Evolutionary conservation across 371 early-diverging fungal genomes (phyloP).

Genomic region (Mortierella sp.): DNA sequence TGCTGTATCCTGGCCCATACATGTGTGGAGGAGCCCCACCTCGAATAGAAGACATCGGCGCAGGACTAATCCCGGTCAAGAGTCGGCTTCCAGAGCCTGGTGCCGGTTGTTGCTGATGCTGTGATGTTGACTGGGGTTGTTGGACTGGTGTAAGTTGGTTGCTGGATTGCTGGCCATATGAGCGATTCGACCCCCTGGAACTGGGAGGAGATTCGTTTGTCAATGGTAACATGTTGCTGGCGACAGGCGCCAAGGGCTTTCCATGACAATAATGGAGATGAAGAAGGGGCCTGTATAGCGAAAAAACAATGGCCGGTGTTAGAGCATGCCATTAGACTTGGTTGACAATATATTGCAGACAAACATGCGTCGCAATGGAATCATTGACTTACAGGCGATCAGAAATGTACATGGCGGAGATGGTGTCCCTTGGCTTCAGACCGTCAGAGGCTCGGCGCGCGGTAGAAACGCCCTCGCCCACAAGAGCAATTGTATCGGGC

Average conservation of each 20-base stretch:
- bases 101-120: slow-evolving; percentile 5
- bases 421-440: slow-evolving; percentile 44
- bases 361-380: background rate
- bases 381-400: slow-evolving; percentile 36
- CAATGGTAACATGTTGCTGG: slow-evolving; percentile 23
- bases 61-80: slow-evolving; percentile 24
- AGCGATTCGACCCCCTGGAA: background rate
- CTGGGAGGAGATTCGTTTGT: background rate
- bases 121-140: slow-evolving; percentile 15
- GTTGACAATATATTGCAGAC: background rate
- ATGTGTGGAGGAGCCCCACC: background rate
- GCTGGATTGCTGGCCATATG: background rate
- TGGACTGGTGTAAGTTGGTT: background rate
- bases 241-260: slow-evolving; percentile 20
- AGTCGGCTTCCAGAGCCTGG: slow-evolving; percentile 14
- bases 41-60: slow-evolving; percentile 13
- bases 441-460: slow-evolving; percentile 40
- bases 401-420: slow-evolving; percentile 21
- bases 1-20: slow-evolving; percentile 4
- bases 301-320: background rate
- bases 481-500: slow-evolving; percentile 78
- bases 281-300: slow-evolving; percentile 26
- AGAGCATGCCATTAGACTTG: background rate
- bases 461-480: slow-evolving; percentile 57
- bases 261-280: slow-evolving; percentile 52